Percentiles rank a stretch among this genome's conserved stretches.
Conservation (phyloP, 352 stramenopile genomes). For the Globisporangium heterothallicum region DNA sequence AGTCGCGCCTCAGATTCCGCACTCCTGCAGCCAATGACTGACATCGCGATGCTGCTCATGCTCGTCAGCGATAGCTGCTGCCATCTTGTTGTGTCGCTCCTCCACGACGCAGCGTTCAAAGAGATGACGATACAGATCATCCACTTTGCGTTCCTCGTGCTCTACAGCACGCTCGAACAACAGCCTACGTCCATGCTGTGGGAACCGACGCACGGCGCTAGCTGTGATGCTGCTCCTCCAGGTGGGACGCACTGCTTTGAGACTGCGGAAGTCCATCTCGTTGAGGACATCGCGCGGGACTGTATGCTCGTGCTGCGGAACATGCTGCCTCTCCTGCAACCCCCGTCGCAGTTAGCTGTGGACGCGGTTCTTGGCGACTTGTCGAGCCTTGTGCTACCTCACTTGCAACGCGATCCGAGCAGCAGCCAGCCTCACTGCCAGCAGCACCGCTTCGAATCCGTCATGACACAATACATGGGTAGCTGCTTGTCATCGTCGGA, state of each 20-base stretch:
- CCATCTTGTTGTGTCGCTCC: conserved; percentile 8
- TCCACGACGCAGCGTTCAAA: not conserved
- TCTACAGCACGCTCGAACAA: conserved; percentile 10
- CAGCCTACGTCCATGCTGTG: not conserved
- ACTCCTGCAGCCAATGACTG: conserved; percentile 26
- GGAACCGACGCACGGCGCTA: no score
- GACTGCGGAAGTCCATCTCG: conserved; percentile 12
- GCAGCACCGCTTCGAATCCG: conserved; percentile 17
- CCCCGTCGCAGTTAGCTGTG: conserved; percentile 11
- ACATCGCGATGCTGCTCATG: conserved; percentile 26
- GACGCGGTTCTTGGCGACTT: conserved; percentile 13
- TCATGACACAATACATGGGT: not conserved
- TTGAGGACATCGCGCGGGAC: conserved; percentile 23
- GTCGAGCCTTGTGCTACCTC: no score
- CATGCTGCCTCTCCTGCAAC: conserved; percentile 29
- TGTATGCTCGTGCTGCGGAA: conserved; percentile 50
- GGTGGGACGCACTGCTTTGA: no score
- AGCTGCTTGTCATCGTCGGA: conserved; percentile 25
- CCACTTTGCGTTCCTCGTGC: conserved; percentile 21
- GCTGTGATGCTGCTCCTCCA: no score
- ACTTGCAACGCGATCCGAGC: no score
- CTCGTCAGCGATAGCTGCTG: conserved; percentile 27
- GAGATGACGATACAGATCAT: conserved; percentile 28
- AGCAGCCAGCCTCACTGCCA: no score
- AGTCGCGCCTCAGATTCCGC: not conserved